Conservation (phyloP, 495 filamentous ascomycete species). For the Arthonia radiata region DNA sequence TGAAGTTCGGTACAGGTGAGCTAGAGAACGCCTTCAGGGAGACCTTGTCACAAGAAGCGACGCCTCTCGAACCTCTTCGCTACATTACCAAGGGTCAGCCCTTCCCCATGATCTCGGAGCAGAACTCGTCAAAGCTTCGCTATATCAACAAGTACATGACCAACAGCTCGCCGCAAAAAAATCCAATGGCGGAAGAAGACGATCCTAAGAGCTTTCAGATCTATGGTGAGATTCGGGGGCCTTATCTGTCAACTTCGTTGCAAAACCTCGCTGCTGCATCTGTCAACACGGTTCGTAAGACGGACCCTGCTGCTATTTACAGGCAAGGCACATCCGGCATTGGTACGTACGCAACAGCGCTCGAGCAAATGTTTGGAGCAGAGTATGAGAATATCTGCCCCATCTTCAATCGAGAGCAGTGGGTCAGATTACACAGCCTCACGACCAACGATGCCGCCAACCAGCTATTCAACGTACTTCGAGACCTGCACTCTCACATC, state of each 20-base stretch:
- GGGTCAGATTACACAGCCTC: slow-evolving; percentile 46
- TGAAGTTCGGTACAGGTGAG: slow-evolving; percentile 52
- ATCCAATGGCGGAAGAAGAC: slow-evolving; percentile 20
- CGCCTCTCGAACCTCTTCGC: slow-evolving; percentile 66
- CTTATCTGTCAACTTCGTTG: slow-evolving; percentile 56
- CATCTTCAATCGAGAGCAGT: slow-evolving; percentile 66
- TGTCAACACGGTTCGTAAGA: slow-evolving; percentile 65
- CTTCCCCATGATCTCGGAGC: slow-evolving; percentile 35
- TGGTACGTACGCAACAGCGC: slow-evolving; percentile 60
- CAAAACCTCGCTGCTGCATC: slow-evolving; percentile 72
- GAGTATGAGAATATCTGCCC: slow-evolving; percentile 74
- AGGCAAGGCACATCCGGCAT: slow-evolving; percentile 82
- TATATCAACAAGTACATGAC: slow-evolving; percentile 31
- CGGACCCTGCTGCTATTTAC: slow-evolving; percentile 57
- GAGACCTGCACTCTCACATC: slow-evolving; percentile 76
- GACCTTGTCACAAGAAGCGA: slow-evolving; percentile 43
- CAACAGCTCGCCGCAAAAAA: slow-evolving; percentile 24
- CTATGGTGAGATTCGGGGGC: slow-evolving; percentile 64
- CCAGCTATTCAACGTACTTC: slow-evolving; percentile 64
- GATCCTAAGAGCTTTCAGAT: slow-evolving; percentile 43
- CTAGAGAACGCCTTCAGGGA: slow-evolving; percentile 64
- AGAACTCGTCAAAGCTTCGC: slow-evolving; percentile 29
- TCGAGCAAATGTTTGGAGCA: slow-evolving; percentile 63
- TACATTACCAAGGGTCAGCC: slow-evolving; percentile 70
- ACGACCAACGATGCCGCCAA: slow-evolving; percentile 52